Evolutionary conservation across 495 filamentous ascomycete genomes (phyloP), one percentile per base, ranked within the genome.

Genomic region (Hypoxylon perforatum): DNA sequence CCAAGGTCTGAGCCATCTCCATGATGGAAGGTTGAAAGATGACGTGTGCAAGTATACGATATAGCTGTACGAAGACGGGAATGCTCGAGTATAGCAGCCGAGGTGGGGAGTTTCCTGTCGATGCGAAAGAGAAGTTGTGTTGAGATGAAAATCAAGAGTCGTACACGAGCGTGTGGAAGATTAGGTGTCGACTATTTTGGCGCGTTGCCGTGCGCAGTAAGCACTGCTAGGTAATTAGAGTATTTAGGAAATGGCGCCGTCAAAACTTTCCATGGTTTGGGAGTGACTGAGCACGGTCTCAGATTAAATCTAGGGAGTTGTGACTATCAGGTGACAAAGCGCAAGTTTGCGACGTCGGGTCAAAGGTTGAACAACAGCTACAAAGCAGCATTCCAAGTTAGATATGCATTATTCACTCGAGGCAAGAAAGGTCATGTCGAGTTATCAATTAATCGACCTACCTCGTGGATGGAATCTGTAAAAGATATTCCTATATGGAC

Each of bases 1-100:
- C 88, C 64, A 99, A 89, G 12, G 89, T 88, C 74, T 92, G 91
- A 33, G 93, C 92, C 47, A 95, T 85, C 74, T 96, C 92, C 92
- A 96, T 96, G 39, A 23, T 71, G 52, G 23, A 47, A 58, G 39
- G 44, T 28, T 3, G 25, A 8, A 28, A 33, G 30, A 33, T 4
- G 30, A 33, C 11, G 8, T 33, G 30, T 33, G 30, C 30, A 33
- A 10, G 30, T 33, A 10, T 33, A 10, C 30, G 30, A 10, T 33
- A 33, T 33, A 33, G 11, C 7, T 10, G 1, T 4, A 5, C 7
- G 30, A 21, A 33, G 18, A 46, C n/a, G 25, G n/a, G 9, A 28
- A 28, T 28, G 25, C 25, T 3, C 3, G 3, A 28, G 25, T 28
- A 28, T 3, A 28, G 25, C 7, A 7, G 25, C 25, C 7, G 25